Base-by-base conservation (phyloP, 345 rosid species). In the Hibiscus syriacus region DNA sequence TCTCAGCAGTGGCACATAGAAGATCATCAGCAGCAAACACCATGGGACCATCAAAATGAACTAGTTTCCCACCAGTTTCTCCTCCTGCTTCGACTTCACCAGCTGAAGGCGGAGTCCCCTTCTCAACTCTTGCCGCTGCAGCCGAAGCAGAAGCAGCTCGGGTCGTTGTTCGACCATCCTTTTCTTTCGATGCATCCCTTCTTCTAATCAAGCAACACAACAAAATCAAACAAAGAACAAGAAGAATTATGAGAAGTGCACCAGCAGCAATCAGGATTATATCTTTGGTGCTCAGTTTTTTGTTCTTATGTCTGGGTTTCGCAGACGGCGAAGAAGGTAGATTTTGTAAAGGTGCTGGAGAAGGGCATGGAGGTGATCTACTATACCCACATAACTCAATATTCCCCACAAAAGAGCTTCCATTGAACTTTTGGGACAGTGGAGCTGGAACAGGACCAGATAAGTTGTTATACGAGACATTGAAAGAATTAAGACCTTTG, bases 1-100 rank as follows among this genome's bases (percentile, higher is more conserved):
- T 91, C 78, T 94, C 98, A 9, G 99, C 98, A 14, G 98, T 94
- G 55, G 99, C 99, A 72, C 99, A 94, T 64, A 94, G 43, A 73
- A 94, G 86, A 81, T 94, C 99, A 77, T 94, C 99, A 0, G 98
- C 99, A 23, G 98, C 81, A 59, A 94, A 94, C 57, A 87, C 84
- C 79, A 89, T 73, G 32, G 93, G 97, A 6, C 99, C 99, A 69
- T 91, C 96, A 71, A 91, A 91, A 55, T 91, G 99, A 25, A 91
- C 98, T 45, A 94, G 75, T 50, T 91, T 91, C 19, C 99, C 98
- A 26, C 98, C 98, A 6, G 79, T 75, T 73, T 88, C 98, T 5
- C 96, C 84, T 3, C 89, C 90, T 19, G 87, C 72, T 78, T 87
- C 97, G n/a, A 72, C 76, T 61, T 85, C 97, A 1, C 77, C 80